A percentile compares a stretch with the other conserved stretches of the same genome.
phyloP scores from a whole-genome alignment of 208 protist species.

The Wallacemonas sp. region DNA sequence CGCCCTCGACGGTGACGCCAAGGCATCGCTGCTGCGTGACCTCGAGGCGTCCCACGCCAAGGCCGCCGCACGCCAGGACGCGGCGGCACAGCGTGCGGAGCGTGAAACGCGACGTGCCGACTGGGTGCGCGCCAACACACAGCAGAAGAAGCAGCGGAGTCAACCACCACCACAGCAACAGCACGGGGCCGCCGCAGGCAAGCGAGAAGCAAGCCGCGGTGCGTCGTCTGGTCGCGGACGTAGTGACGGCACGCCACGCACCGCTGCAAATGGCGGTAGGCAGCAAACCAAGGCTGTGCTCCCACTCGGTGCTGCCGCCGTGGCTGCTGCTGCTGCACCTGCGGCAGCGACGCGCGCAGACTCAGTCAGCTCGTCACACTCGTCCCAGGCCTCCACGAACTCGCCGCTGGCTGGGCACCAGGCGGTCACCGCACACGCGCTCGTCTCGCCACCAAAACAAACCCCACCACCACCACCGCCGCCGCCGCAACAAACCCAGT shows the following conservation, averaged over 20 bases:
- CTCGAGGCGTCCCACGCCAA: slow-evolving; percentile 5
- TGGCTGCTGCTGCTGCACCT: not conserved
- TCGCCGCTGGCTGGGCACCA: not conserved
- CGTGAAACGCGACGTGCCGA: not conserved
- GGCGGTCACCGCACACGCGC: not conserved
- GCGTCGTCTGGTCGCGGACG: not conserved
- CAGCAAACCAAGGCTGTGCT: too few species aligned
- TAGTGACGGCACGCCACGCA: too few species aligned
- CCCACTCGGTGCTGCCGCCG: too few species aligned
- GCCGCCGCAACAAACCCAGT: not conserved
- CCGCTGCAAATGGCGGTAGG: too few species aligned
- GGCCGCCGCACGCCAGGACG: not conserved
- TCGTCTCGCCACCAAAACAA: not conserved
- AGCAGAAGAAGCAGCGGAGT: not conserved
- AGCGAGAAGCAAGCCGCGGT: not conserved
- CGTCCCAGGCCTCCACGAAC: not conserved
- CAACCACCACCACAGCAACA: not conserved
- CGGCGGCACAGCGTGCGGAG: not conserved
- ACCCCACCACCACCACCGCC: not conserved
- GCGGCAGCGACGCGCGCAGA: not conserved
- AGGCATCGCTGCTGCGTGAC: not conserved
- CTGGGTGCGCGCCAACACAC: not conserved
- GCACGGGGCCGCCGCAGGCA: not conserved
- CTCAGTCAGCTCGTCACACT: not conserved
- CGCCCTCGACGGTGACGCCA: not conserved